phyloP scores from a whole-genome alignment of 2,329 filamentous ascomycete genomes.

The Eutypa lata region DNA sequence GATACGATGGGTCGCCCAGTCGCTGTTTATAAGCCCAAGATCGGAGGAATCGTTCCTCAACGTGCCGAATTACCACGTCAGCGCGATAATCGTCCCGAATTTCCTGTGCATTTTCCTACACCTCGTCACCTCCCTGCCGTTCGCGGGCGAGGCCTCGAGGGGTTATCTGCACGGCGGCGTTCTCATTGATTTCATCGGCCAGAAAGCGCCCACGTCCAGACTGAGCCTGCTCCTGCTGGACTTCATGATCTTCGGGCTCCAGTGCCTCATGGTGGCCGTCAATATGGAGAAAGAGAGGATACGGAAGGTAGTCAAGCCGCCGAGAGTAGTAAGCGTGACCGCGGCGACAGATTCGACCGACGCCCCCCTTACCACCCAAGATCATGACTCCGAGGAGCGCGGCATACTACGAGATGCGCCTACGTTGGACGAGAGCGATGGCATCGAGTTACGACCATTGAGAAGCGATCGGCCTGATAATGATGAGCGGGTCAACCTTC shows the following conservation, averaged over 20 bases:
- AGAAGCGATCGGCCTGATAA: constrained; percentile 21
- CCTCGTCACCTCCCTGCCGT: constrained; percentile 50
- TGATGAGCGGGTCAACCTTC: constrained; percentile 25
- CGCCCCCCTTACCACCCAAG: constrained; percentile 33
- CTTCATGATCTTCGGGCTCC: constrained; percentile 51
- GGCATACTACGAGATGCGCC: constrained; percentile 42
- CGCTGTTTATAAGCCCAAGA: constrained; percentile 63
- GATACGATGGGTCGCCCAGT: constrained; percentile 56
- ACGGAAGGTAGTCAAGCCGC: constrained; percentile 43
- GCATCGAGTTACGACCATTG: constrained; percentile 44
- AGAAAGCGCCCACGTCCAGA: constrained; percentile 58
- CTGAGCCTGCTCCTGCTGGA: constrained; percentile 56
- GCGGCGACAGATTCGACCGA: constrained; percentile 18
- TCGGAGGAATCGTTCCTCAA: constrained; percentile 53
- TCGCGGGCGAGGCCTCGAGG: constrained; percentile 57
- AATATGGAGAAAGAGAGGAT: constrained; percentile 59
- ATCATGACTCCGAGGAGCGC: constrained; percentile 56
- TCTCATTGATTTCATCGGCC: constrained; percentile 66
- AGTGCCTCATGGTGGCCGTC: constrained; percentile 63
- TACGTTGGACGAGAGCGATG: constrained; percentile 34
- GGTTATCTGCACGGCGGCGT: constrained; percentile 67
- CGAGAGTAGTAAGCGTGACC: constrained; percentile 14
- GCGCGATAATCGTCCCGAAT: constrained; percentile 57
- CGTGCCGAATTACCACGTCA: constrained; percentile 56
- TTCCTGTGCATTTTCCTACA: constrained; percentile 60